Base-by-base conservation (phyloP, 1,284 basidiomycete genomes). In the Cryptococcus sp. region DNA sequence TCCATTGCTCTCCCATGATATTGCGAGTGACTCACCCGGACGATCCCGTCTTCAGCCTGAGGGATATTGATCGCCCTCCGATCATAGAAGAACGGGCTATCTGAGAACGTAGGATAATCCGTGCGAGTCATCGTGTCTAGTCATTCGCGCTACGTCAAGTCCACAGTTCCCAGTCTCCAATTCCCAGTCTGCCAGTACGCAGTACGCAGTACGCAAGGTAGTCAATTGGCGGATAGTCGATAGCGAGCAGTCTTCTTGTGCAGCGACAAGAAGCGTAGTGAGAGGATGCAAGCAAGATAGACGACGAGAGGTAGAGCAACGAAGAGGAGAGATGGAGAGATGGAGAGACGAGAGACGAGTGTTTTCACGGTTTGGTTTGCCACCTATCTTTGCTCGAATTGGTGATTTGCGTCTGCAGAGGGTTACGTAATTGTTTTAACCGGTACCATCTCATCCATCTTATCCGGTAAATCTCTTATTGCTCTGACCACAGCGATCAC, bases 41-140 rank as follows among this genome's bases (percentile, higher is more conserved):
- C 66, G 11, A 69, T 64, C 20, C 60, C 70, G 23, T 69, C 55
- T 57, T 78, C 76, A 35, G 64, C 56, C 57, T 79, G 69, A 17
- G 76, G 69, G 39, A 76, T 57, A 17, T 68, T 65, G n/a, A 75
- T 64, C 50, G 71, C 63, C 38, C 72, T 60, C 52, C 76, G 41
- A 57, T 78, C 77, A 41, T 71, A 78, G 65, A 80, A 79, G 74
- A 80, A 80, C 7, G 78, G 76, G 47, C 70, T 72, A 50, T 77
- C 75, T 25, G 77, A 76, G 57, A 80, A 80, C 7, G 79, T 80
- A n/a, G 72, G 73, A 40, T 63, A 62, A 45, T 75, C 67, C 16
- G 60, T 63, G 25, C 67, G 46, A 15, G 58, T 63, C 53, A 66
- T 61, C 17, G n/a, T 13, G 22, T 35, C 31, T 13, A 10, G 8